Conservation (phyloP, 179 eudicot species). For the Beta lomatogona region DNA sequence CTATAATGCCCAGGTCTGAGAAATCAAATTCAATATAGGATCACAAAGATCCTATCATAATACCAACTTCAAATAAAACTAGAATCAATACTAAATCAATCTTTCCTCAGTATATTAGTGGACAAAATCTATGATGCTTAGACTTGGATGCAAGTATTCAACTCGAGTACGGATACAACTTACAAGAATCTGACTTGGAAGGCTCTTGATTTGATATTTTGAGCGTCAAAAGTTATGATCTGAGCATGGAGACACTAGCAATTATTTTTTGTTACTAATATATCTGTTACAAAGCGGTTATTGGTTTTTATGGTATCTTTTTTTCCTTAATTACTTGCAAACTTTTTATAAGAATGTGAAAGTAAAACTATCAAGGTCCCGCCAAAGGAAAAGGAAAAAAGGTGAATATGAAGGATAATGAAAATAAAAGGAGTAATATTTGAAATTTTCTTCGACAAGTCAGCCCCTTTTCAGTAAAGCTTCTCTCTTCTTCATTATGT, state of each 20-base stretch:
- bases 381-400: not conserved
- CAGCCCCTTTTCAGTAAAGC: not conserved
- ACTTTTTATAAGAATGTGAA: no score
- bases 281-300: not conserved
- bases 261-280: not conserved
- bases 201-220: not conserved
- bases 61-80: not conserved
- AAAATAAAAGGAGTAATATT: not conserved
- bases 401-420: not conserved
- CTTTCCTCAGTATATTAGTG: not conserved
- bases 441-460: not conserved
- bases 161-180: not conserved
- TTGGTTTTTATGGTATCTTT: not conserved
- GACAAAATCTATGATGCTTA: not conserved
- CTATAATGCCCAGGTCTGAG: not conserved
- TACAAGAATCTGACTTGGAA: not conserved
- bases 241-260: not conserved
- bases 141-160: not conserved
- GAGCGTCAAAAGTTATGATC: not conserved
- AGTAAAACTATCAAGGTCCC: not conserved
- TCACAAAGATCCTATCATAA: not conserved
- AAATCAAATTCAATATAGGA: not conserved
- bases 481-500: not conserved
- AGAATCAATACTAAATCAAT: not conserved
- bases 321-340: not conserved